These are phyloP conservation scores for Gentiana straminea DNA, from an alignment of 257 asterid genomes.

Conservation along the genomic window DNA sequence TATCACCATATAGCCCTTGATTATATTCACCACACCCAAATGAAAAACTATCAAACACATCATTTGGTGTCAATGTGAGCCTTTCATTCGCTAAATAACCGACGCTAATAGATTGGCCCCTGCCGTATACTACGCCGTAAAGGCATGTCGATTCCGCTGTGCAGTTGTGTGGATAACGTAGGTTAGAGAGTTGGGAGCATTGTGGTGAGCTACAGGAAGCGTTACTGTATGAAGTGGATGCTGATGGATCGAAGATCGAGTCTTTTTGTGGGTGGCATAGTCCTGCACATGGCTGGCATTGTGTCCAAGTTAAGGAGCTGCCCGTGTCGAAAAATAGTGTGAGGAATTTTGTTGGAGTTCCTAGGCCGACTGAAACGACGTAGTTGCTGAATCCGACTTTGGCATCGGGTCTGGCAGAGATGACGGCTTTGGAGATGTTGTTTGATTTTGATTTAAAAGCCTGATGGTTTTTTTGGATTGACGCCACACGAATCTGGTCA, in stretches of 20 bases:
- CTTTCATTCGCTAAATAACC: conserved; percentile 50
- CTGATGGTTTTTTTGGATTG: conserved; percentile 29
- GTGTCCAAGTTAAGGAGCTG: conserved; percentile 84
- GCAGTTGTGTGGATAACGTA: conserved; percentile 27
- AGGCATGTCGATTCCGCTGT: conserved; percentile 22
- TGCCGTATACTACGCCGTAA: conserved; percentile 44
- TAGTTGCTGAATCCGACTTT: conserved; percentile 52
- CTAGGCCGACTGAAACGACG: conserved; percentile 51
- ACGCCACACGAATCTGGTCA: conserved; percentile 44
- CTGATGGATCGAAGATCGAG: conserved; percentile 43
- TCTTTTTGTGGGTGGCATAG: conserved; percentile 51
- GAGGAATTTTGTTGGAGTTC: conserved; percentile 38
- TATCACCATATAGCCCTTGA: conserved; percentile 47
- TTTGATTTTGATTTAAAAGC: background rate
- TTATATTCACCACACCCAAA: conserved; percentile 80
- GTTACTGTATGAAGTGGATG: conserved; percentile 43
- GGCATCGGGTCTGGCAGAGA: conserved; percentile 38
- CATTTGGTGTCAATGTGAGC: conserved; percentile 32
- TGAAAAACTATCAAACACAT: conserved; percentile 32
- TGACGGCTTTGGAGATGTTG: conserved; percentile 8
- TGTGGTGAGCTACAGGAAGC: conserved; percentile 29
- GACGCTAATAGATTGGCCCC: conserved; percentile 37
- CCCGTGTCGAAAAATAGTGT: conserved; percentile 71
- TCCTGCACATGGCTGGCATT: conserved; percentile 49
- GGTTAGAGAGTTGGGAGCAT: conserved; percentile 35